A percentile compares a stretch with the other conserved stretches of the same genome.
phyloP scores from a whole-genome alignment of 2,329 filamentous ascomycete genomes.

The Phialophora chinensis region DNA sequence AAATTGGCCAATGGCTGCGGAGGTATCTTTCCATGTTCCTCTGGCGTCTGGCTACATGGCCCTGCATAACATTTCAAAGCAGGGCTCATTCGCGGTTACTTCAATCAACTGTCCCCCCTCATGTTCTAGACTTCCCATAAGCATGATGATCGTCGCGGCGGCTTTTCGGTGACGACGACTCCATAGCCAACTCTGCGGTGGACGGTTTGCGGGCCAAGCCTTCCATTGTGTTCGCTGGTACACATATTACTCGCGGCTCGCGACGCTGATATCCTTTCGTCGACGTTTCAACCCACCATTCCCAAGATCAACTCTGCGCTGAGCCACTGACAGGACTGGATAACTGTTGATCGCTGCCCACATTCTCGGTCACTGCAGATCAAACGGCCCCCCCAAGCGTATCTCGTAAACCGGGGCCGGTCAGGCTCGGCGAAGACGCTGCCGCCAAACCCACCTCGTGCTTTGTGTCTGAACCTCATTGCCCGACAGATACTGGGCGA shows the following conservation, averaged over 20 bases:
- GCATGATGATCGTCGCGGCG: slow-evolving; percentile 17
- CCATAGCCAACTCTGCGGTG: background rate
- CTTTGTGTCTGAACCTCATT: slow-evolving; percentile 17
- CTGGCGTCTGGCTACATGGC: slow-evolving; percentile 13
- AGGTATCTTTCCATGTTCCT: slow-evolving; percentile 17
- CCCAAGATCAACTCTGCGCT: slow-evolving; percentile 17
- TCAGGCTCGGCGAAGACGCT: slow-evolving; percentile 1
- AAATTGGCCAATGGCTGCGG: background rate
- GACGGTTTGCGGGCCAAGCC: slow-evolving; percentile 7
- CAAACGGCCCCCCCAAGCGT: slow-evolving; percentile 11
- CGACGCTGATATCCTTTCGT: slow-evolving; percentile 3
- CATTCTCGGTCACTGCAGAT: slow-evolving; percentile 13
- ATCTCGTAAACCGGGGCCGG: background rate
- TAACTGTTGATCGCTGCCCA: slow-evolving; percentile 14
- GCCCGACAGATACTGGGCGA: slow-evolving; percentile 5
- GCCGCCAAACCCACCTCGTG: slow-evolving; percentile 13
- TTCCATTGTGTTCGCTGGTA: slow-evolving; percentile 6
- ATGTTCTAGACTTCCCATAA: slow-evolving; percentile 15
- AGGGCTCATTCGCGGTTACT: background rate
- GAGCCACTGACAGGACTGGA: slow-evolving; percentile 3
- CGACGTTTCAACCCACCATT: slow-evolving; percentile 2
- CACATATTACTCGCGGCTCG: slow-evolving; percentile 9
- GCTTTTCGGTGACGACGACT: slow-evolving; percentile 9
- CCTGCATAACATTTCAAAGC: slow-evolving; percentile 18
- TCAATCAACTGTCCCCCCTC: background rate